phyloP scores from a whole-genome alignment of 1,284 basidiomycete species.

The Thecaphora thlaspeos region DNA sequence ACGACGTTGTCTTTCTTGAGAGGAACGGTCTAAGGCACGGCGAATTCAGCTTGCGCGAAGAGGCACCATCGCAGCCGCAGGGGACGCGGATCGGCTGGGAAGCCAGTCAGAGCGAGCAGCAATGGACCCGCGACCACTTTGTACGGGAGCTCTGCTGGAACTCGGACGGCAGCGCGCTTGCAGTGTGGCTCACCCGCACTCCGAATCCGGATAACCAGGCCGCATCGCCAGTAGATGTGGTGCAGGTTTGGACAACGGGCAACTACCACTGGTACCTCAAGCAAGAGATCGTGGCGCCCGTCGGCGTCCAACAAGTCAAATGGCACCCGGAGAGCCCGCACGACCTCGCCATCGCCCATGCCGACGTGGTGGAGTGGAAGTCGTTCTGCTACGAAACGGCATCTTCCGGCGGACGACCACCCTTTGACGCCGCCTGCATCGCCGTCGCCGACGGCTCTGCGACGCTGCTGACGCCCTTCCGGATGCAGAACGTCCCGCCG shows the following conservation, averaged over 20 bases:
- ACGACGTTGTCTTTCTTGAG: conserved; percentile 93
- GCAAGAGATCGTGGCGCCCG: conserved; percentile 35
- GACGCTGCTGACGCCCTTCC: conserved; percentile 86
- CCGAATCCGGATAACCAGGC: conserved; percentile 1
- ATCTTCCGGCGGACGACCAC: conserved; percentile 66
- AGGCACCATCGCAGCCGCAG: conserved; percentile 54
- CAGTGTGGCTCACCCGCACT: conserved; percentile 69
- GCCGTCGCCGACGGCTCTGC: conserved; percentile 85
- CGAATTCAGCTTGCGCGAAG: conserved; percentile 74
- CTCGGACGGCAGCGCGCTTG: conserved; percentile 79
- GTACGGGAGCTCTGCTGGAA: conserved; percentile 83
- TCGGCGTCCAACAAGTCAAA: conserved; percentile 64
- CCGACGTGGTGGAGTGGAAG: conserved; percentile 65
- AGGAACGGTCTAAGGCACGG: conserved; percentile 89
- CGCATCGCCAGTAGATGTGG: conserved; percentile 6
- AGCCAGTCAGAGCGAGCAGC: conserved; percentile 3
- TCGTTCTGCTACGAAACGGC: conserved; percentile 77
- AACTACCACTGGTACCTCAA: conserved; percentile 86
- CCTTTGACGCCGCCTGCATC: conserved; percentile 78
- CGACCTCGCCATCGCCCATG: conserved; percentile 65
- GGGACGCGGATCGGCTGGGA: conserved; percentile 37
- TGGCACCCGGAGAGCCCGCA: conserved; percentile 86
- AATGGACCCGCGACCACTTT: conserved; percentile 59
- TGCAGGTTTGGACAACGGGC: conserved; percentile 90
- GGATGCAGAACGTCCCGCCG: conserved; percentile 88